Conservation (phyloP, 768 basidiomycete genomes). For the Pleurotus sapidus region DNA sequence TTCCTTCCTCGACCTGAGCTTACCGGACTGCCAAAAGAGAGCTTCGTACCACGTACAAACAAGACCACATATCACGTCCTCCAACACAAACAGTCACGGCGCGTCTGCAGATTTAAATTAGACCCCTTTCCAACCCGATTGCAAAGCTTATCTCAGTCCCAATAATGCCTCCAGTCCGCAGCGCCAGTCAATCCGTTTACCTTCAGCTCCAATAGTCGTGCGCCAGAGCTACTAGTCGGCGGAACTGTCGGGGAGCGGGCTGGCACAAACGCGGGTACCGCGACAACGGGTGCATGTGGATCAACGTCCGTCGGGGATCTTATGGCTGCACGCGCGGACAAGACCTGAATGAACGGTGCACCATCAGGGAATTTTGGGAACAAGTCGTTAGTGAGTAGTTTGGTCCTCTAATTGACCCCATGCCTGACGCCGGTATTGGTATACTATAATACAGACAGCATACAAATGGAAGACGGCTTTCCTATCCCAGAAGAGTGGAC, state of each 20-base stretch:
- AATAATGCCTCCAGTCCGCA: no score
- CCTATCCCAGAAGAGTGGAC: slow-evolving; percentile 1
- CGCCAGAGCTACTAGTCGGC: neutral
- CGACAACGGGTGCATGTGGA: slow-evolving; percentile 3
- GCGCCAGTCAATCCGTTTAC: no score
- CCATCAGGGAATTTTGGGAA: slow-evolving; percentile 1
- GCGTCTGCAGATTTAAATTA: no score
- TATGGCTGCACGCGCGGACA: slow-evolving; percentile 3
- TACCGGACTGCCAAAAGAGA: no score
- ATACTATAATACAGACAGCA: neutral
- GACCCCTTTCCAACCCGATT: no score
- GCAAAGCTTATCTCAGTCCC: no score
- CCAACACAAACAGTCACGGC: no score
- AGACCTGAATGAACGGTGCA: neutral
- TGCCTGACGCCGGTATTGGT: neutral
- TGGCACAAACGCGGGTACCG: slow-evolving; percentile 7
- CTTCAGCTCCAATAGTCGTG: no score
- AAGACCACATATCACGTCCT: no score
- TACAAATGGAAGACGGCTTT: slow-evolving; percentile 6
- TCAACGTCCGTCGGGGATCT: slow-evolving; percentile 6
- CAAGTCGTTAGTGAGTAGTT: neutral
- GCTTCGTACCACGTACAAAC: no score
- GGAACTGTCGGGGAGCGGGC: slow-evolving; percentile 2
- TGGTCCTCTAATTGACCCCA: neutral
- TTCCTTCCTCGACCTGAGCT: no score